Percentiles rank a stretch among this genome's conserved stretches.
phyloP scores from a whole-genome alignment of 2,329 filamentous ascomycete species.

The Colletotrichum sp. region DNA sequence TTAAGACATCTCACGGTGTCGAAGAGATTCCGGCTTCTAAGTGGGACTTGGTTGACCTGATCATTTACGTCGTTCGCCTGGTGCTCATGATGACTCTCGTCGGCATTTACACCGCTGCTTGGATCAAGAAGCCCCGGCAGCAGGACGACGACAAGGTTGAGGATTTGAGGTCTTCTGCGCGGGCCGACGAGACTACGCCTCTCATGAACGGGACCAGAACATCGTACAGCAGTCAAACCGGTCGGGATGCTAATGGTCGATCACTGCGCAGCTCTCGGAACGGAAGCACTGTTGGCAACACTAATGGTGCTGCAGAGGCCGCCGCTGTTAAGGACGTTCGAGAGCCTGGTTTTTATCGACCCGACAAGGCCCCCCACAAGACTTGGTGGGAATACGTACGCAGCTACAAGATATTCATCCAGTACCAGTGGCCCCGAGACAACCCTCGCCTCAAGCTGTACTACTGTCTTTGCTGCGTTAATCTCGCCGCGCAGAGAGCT shows the following conservation, averaged over 20 bases:
- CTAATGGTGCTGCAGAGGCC: slow-evolving; percentile 44
- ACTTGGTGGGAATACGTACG: slow-evolving; percentile 97
- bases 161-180: slow-evolving; percentile 30
- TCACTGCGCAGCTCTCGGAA: slow-evolving; percentile 21
- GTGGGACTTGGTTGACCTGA: slow-evolving; percentile 70
- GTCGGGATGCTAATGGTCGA: slow-evolving; percentile 20
- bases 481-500: slow-evolving; percentile 80
- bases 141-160: slow-evolving; percentile 42
- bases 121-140: slow-evolving; percentile 43
- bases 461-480: slow-evolving; percentile 79
- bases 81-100: slow-evolving; percentile 66
- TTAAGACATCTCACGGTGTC: slow-evolving; percentile 2
- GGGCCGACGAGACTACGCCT: slow-evolving; percentile 63
- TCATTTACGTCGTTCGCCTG: slow-evolving; percentile 71
- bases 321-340: slow-evolving; percentile 54
- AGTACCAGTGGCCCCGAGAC: slow-evolving; percentile 94
- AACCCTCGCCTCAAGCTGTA: slow-evolving; percentile 74
- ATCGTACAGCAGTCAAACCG: slow-evolving; percentile 38
- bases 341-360: slow-evolving; percentile 84
- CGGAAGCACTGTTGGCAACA: slow-evolving; percentile 30
- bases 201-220: slow-evolving; percentile 55
- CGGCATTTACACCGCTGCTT: slow-evolving; percentile 48
- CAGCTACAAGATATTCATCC: slow-evolving; percentile 93
- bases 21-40: slow-evolving; percentile 1
- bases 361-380: slow-evolving; percentile 81